Percentiles rank a stretch among this genome's conserved stretches.
Conservation (phyloP, 106 monocot genomes). For the Dendrobium huoshanense region DNA sequence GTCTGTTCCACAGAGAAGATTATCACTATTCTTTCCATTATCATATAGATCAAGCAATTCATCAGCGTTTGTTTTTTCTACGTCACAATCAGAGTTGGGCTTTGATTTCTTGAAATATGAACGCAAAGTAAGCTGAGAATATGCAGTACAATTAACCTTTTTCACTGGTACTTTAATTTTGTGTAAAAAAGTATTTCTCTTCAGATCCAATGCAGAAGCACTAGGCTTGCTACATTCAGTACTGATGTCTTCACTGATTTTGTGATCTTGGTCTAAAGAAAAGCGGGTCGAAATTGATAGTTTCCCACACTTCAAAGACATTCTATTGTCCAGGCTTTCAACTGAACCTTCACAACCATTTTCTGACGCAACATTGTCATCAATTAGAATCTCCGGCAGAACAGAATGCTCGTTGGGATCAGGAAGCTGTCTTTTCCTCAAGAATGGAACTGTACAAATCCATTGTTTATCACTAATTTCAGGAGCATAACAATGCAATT, state of each 20-base stretch:
- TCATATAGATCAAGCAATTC: constrained; percentile 13
- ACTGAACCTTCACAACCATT: constrained; percentile 10
- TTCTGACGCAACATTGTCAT: constrained; percentile 15
- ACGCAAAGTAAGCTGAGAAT: constrained; percentile 65
- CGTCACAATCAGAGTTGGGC: neutral
- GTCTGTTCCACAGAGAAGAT: constrained; percentile 13
- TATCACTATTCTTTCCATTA: constrained; percentile 8
- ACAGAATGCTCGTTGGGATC: constrained; percentile 1
- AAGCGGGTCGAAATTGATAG: constrained; percentile 5
- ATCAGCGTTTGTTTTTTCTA: constrained; percentile 2
- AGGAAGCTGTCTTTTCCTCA: constrained; percentile 38
- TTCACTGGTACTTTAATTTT: constrained; percentile 14
- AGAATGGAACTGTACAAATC: constrained; percentile 66
- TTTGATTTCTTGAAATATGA: constrained; percentile 63
- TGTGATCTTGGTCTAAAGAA: constrained; percentile 2
- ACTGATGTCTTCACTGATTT: neutral
- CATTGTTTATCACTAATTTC: neutral
- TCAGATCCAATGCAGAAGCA: neutral
- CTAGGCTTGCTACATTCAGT: neutral
- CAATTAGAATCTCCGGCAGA: constrained; percentile 1
- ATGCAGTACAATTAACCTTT: constrained; percentile 26
- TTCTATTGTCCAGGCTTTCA: constrained; percentile 12
- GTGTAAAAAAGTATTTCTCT: neutral
- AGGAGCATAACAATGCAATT: neutral
- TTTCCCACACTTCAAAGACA: constrained; percentile 13